Base-by-base conservation (phyloP, 352 stramenopile genomes). In the Phytophthora foliorum region DNA sequence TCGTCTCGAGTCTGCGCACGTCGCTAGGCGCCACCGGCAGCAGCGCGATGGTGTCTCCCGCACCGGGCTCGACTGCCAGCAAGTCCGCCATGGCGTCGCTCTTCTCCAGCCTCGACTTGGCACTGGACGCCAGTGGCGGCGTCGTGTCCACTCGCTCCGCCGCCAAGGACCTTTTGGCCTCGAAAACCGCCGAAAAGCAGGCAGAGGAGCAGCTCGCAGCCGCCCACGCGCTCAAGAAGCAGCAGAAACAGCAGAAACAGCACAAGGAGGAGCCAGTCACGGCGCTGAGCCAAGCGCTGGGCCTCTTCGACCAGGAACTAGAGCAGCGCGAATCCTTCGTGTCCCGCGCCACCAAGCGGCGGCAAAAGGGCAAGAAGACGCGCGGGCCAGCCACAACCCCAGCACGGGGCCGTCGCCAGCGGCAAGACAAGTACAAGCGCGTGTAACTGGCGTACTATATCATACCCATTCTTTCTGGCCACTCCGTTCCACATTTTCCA, bases 401-500 rank as follows among this genome's bases (percentile, higher is more conserved):
- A 21, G 50, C 53, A 73, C 81, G 73, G 63, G 74, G 88, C 49
- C 81, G 80, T 36, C 73, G 70, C 14, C 80, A 90, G 39, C 85
- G 82, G 6, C 81, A 89, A 31, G 70, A 89, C 22, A 87, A 86
- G 57, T 90, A 90, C 69, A 82, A 84, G 61, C 77, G 83, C 60
- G 72, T 90, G 56, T 90, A 88, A n/a, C n/a, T n/a, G n/a, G n/a
- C n/a, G n/a, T n/a, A n/a, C n/a, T n/a, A n/a, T n/a, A n/a, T n/a
- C n/a, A n/a, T n/a, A n/a, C n/a, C n/a, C n/a, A n/a, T n/a, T n/a
- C n/a, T n/a, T n/a, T n/a, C n/a, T n/a, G n/a, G n/a, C n/a, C n/a
- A n/a, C n/a, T n/a, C n/a, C n/a, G n/a, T n/a, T n/a, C n/a, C n/a
- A n/a, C n/a, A n/a, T n/a, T n/a, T n/a, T n/a, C n/a, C n/a, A n/a